Evolutionary conservation across 2,329 filamentous ascomycete genomes (phyloP), one percentile per base, ranked within the genome.

Genomic region (Tolypocladium cylindrosporum): DNA sequence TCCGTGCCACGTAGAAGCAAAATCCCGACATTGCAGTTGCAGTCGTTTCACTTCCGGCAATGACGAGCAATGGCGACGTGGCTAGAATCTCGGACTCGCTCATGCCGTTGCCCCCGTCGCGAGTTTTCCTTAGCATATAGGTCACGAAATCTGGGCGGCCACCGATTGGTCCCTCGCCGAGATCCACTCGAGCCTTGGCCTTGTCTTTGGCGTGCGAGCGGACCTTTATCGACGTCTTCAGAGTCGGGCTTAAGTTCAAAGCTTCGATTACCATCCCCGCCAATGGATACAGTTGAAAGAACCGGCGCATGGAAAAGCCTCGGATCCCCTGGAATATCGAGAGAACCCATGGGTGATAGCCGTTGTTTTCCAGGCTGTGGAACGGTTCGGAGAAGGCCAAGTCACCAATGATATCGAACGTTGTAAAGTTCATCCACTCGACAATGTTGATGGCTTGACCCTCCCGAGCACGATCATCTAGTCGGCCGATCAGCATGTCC

Each of bases 351-450:
- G 67, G 68, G 27, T 70, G 66, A 52, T 65, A 64, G 31, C 61
- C 61, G 42, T 61, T 62, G 48, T 62, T 65, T n/a, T 68, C 61
- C 10, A 76, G 62, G 57, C 69, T 69, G 19, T 65, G 64, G 59
- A 76, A 78, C 0, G 73, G 70, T 52, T 77, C 71, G 14, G 74
- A 75, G 60, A 78, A 79, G 0, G 74, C 69, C 37, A 80, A 66
- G 48, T 69, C 63, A 8, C 68, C 67, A n/a, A 75, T 71, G 24
- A 77, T 71, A 62, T 77, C 75, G 59, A 77, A 73, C 0, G 74
- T 70, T 2, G 68, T 63, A 59, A 71, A 74, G 52, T 74, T 71
- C 56, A 67, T 65, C 72, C 72, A 75, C 39, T 70, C 61, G 13
- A 65, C 64, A 58, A 74, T 65, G 41, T 68, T 62, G 52, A 67